phyloP scores from a whole-genome alignment of 345 rosid genomes.

The Lepidium sativum region DNA sequence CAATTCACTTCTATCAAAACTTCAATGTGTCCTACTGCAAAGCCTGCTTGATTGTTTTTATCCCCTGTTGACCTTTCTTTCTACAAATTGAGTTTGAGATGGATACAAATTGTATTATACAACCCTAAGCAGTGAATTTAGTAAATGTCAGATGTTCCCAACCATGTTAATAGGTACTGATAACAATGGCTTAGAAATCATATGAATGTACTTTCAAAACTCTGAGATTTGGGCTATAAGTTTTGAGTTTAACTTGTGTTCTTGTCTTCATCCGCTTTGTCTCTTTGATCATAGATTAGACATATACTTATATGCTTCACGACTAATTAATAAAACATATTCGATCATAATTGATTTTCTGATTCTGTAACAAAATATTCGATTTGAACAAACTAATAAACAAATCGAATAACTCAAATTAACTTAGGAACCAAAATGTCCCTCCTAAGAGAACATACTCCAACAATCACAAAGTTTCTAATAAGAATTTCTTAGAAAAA shows the following conservation, averaged over 20 bases:
- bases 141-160: background rate
- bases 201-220: background rate
- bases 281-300: background rate
- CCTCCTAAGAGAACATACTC: background rate
- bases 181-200: background rate
- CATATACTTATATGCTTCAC: too few relatives aligned
- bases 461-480: background rate
- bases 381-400: background rate
- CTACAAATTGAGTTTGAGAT: conserved; percentile 7
- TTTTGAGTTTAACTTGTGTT: background rate
- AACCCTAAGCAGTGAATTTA: background rate
- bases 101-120: background rate
- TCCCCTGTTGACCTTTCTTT: conserved; percentile 82
- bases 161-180: background rate
- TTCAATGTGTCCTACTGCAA: conserved; percentile 82
- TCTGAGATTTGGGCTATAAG: background rate
- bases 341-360: background rate
- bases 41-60: conserved; percentile 76
- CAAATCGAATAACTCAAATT: background rate
- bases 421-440: background rate
- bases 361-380: background rate
- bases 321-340: too few relatives aligned
- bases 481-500: background rate
- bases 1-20: conserved; percentile 81
- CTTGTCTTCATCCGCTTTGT: background rate